These are phyloP conservation scores for Salix arbutifolia DNA, from an alignment of 345 rosid genomes.

Conservation along the genomic window DNA sequence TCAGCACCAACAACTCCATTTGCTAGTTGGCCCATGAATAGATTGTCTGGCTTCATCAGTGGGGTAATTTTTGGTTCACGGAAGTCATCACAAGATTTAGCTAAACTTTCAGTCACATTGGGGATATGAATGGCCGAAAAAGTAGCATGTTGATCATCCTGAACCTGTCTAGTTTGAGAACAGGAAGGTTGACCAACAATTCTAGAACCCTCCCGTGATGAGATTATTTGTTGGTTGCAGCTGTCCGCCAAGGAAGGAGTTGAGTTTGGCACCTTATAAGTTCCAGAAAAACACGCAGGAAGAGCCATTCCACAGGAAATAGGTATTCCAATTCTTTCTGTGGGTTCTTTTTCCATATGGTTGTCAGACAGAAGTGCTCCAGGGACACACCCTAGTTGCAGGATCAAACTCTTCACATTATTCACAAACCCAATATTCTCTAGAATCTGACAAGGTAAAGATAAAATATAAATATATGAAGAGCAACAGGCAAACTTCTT, in stretches of 20 bases:
- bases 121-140: conserved; percentile 21
- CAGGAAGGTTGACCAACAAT: conserved; percentile 20
- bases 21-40: conserved; percentile 19
- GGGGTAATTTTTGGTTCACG: conserved; percentile 15
- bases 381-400: conserved; percentile 72
- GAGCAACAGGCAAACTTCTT: background rate
- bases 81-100: conserved; percentile 9
- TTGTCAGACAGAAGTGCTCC: conserved; percentile 63
- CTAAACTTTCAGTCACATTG: conserved; percentile 7
- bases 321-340: conserved; percentile 43
- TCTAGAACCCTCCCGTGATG: conserved; percentile 26
- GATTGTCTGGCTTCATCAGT: background rate
- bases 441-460: conserved; percentile 53
- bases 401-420: conserved; percentile 62
- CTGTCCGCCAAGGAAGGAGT: conserved; percentile 26
- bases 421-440: conserved; percentile 80
- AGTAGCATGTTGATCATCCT: conserved; percentile 19
- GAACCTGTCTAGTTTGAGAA: conserved; percentile 19
- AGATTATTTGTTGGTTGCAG: conserved; percentile 43
- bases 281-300: conserved; percentile 25
- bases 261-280: conserved; percentile 29
- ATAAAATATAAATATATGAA: conserved; percentile 1
- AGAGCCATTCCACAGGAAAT: conserved; percentile 38
- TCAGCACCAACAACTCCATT: conserved; percentile 37
- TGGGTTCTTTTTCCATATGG: conserved; percentile 36